phyloP scores from a whole-genome alignment of 345 rosid genomes.

The Eucalyptus albens region DNA sequence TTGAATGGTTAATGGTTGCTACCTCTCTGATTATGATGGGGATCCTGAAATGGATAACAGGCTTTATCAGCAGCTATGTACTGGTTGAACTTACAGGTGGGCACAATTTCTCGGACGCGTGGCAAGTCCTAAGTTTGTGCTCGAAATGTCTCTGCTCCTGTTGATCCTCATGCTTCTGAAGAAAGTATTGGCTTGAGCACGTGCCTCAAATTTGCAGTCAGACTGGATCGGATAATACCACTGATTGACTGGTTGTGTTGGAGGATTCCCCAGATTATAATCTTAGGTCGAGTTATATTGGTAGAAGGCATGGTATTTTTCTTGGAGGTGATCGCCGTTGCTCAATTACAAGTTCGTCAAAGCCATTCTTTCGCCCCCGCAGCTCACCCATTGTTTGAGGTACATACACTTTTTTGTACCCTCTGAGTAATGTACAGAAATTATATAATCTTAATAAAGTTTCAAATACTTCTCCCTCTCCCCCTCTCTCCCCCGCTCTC shows the following conservation, averaged over 20 bases:
- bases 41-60: constrained; percentile 79
- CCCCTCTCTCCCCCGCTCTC: background rate
- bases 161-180: constrained; percentile 45
- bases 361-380: background rate
- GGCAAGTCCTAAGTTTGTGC: constrained; percentile 34
- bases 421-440: background rate
- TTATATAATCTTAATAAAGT: background rate
- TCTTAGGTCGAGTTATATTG: background rate
- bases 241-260: background rate
- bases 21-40: constrained; percentile 40
- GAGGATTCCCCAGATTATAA: background rate
- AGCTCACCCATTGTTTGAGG: background rate
- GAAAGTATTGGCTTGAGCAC: constrained; percentile 22
- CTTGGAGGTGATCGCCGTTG: background rate
- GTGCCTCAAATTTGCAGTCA: background rate
- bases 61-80: constrained; percentile 90
- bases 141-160: constrained; percentile 42
- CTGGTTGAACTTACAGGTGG: constrained; percentile 99
- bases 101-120: constrained; percentile 20
- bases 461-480: background rate
- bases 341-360: background rate
- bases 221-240: background rate
- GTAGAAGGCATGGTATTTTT: background rate
- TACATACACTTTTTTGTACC: background rate
- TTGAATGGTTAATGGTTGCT: background rate